These are phyloP conservation scores for Quercus variabilis DNA, from an alignment of 306 rosid genomes.

Conservation along the genomic window DNA sequence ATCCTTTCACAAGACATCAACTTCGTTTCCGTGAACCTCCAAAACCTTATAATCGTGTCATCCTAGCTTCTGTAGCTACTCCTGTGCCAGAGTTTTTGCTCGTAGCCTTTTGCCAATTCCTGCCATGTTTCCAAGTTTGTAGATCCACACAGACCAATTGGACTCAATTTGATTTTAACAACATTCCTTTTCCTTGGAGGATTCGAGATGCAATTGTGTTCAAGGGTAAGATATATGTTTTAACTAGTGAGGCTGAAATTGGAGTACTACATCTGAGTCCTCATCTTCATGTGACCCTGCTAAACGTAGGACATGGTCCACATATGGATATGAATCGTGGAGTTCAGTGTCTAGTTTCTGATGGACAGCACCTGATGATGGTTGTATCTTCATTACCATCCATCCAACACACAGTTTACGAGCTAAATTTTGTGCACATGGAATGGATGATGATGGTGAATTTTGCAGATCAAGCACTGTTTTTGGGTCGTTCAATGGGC, in stretches of 20 bases:
- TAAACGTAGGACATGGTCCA: not conserved
- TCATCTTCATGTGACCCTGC: not conserved
- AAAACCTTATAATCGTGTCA: not conserved
- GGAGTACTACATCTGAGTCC: not conserved
- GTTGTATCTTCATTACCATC: too few relatives aligned
- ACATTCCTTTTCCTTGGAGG: too few relatives aligned
- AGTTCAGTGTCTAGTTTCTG: too few relatives aligned
- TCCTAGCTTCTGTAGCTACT: not conserved
- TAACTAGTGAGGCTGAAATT: not conserved
- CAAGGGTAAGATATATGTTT: not conserved
- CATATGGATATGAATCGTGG: too few relatives aligned
- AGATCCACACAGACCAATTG: not conserved
- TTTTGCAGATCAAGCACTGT: too few relatives aligned
- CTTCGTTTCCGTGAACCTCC: not conserved
- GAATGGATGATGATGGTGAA: too few relatives aligned
- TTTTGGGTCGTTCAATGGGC: too few relatives aligned
- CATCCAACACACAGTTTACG: too few relatives aligned
- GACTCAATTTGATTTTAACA: not conserved
- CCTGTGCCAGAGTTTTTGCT: not conserved
- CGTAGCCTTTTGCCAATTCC: not conserved
- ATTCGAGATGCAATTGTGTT: not conserved
- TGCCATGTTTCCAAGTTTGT: not conserved
- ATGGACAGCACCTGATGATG: too few relatives aligned
- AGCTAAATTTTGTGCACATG: too few relatives aligned
- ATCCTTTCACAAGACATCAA: not conserved